Percentiles rank a stretch among this genome's conserved stretches.
Evolutionary conservation across 1,284 basidiomycete species (phyloP).

Genomic region (Takashimella tepidaria): DNA sequence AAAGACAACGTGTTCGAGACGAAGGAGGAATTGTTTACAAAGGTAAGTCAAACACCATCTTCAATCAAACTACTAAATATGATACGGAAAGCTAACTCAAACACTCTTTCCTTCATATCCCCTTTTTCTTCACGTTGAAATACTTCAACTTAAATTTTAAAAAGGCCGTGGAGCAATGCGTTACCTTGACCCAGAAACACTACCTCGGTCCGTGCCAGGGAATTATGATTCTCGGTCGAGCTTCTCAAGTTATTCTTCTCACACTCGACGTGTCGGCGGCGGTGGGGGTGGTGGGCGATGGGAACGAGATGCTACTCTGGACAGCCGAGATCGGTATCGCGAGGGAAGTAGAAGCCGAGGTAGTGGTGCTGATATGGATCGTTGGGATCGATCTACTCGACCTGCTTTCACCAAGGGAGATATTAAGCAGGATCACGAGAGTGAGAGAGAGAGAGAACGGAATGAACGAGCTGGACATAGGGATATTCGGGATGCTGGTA

Average conservation of each 20-base stretch:
- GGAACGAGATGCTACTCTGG: slow-evolving; percentile 18
- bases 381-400: slow-evolving; percentile 19
- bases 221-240: slow-evolving; percentile 28
- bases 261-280: slow-evolving; percentile 6
- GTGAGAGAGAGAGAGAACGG: slow-evolving; percentile 4
- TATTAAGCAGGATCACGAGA: slow-evolving; percentile 5
- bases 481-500: slow-evolving; percentile 42
- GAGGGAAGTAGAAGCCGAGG: slow-evolving; percentile 8
- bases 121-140: background rate
- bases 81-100: too few relatives aligned
- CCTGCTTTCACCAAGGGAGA: slow-evolving; percentile 9
- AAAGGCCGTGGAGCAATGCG: slow-evolving; percentile 47
- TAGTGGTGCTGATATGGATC: slow-evolving; percentile 26
- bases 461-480: slow-evolving; percentile 20
- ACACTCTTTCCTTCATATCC: background rate
- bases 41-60: slow-evolving; percentile 32
- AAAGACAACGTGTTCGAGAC: slow-evolving; percentile 27
- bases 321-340: slow-evolving; percentile 4
- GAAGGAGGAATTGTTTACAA: slow-evolving; percentile 43
- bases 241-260: slow-evolving; percentile 18
- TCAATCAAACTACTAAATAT: too few relatives aligned
- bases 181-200: slow-evolving; percentile 44
- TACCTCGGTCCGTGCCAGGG: slow-evolving; percentile 11
- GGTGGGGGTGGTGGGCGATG: slow-evolving; percentile 13
- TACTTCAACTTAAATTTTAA: background rate